phyloP scores from a whole-genome alignment of 805 yeast species.

The Huiozyma naganishii region DNA sequence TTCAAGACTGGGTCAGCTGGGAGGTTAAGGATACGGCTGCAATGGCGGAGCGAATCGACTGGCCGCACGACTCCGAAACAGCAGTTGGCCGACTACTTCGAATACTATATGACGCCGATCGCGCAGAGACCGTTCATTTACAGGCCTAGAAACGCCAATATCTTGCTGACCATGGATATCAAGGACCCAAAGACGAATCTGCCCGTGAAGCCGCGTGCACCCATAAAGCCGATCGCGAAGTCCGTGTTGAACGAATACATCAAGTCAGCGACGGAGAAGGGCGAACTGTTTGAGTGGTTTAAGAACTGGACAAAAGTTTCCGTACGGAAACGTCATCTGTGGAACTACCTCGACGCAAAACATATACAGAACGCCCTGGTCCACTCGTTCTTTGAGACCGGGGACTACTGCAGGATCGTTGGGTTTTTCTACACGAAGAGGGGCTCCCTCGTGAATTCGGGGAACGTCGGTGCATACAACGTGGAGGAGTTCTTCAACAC shows the following conservation, averaged over 20 bases:
- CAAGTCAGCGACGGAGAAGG: slow-evolving; percentile 4
- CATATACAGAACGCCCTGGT: slow-evolving; percentile 20
- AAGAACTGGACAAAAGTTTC: slow-evolving; percentile 18
- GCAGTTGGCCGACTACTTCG: slow-evolving; percentile 23
- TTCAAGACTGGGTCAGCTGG: too few relatives aligned
- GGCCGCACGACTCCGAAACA: background rate
- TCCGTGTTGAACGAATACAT: slow-evolving; percentile 19
- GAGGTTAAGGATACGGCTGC: too few relatives aligned
- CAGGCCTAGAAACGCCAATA: slow-evolving; percentile 31
- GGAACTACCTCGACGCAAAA: slow-evolving; percentile 15
- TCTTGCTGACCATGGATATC: slow-evolving; percentile 30
- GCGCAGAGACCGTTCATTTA: slow-evolving; percentile 30
- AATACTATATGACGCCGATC: slow-evolving; percentile 27
- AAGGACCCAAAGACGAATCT: slow-evolving; percentile 28
- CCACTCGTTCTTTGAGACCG: slow-evolving; percentile 18
- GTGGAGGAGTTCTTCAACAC: slow-evolving; percentile 23
- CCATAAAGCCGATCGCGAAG: slow-evolving; percentile 25
- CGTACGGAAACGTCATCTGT: slow-evolving; percentile 16
- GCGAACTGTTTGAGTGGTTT: slow-evolving; percentile 10
- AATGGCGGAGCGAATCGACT: too few relatives aligned
- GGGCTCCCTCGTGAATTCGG: slow-evolving; percentile 13
- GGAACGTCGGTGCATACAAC: slow-evolving; percentile 13
- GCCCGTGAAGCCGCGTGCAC: slow-evolving; percentile 26
- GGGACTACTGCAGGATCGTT: slow-evolving; percentile 13
- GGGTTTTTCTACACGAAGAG: slow-evolving; percentile 13